A percentile compares a stretch with the other conserved stretches of the same genome.
Evolutionary conservation across 164 flowering plant species (phyloP).

Genomic region (Vitis rupestris): DNA sequence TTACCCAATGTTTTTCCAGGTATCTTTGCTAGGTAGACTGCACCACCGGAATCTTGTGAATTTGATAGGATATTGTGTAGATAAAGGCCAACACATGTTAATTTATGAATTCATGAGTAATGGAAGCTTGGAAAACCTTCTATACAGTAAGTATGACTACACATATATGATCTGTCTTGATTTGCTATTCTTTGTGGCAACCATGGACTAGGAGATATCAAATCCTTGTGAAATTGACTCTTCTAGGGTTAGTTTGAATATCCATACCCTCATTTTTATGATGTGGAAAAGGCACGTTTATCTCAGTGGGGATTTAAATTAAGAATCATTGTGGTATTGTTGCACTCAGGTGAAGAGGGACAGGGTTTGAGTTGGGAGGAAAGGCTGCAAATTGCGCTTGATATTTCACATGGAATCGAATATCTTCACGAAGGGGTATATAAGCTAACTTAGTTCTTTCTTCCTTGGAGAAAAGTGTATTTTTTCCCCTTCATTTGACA

Average conservation of each 20-base stretch:
- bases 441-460: neutral
- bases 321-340: slow-evolving; percentile 13
- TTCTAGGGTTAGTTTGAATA: neutral
- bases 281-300: neutral
- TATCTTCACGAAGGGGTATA: slow-evolving; percentile 99
- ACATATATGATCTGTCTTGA: neutral
- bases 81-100: slow-evolving; percentile 85
- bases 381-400: slow-evolving; percentile 87
- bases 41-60: slow-evolving; percentile 98
- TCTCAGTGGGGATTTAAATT: neutral
- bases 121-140: slow-evolving; percentile 78
- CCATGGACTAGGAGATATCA: neutral
- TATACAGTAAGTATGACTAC: slow-evolving; percentile 56
- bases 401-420: slow-evolving; percentile 92
- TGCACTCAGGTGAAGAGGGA: slow-evolving; percentile 50
- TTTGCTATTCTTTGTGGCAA: neutral
- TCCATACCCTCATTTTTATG: neutral
- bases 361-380: slow-evolving; percentile 79
- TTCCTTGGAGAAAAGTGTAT: slow-evolving; percentile 2
- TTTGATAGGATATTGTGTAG: slow-evolving; percentile 93
- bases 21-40: slow-evolving; percentile 75
- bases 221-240: neutral
- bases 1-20: slow-evolving; percentile 44
- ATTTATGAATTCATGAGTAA: slow-evolving; percentile 91
- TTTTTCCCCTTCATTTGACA: neutral